Evolutionary conservation across 768 basidiomycete species (phyloP).

Genomic region (Phanerodontia chrysosporium): DNA sequence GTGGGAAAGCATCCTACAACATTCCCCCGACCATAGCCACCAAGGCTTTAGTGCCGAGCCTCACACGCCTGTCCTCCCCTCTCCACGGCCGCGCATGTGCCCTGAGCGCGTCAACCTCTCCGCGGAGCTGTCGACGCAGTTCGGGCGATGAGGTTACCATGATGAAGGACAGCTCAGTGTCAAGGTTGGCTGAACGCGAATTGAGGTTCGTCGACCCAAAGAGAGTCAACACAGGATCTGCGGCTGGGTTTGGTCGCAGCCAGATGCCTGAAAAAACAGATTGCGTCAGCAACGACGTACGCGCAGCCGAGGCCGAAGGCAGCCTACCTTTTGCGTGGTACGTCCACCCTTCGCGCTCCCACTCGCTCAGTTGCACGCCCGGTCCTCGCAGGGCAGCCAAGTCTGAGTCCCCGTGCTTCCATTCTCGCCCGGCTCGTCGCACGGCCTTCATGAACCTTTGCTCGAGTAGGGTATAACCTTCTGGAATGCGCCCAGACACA

Average conservation of each 20-base stretch:
- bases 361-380: slow-evolving; percentile 77
- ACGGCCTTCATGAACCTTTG: slow-evolving; percentile 76
- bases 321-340: slow-evolving; percentile 93
- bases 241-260: slow-evolving; percentile 56
- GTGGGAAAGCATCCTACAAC: slow-evolving; percentile 35
- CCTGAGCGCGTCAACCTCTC: slow-evolving; percentile 51
- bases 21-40: slow-evolving; percentile 65
- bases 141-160: slow-evolving; percentile 60
- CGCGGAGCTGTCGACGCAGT: slow-evolving; percentile 45
- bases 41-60: slow-evolving; percentile 59
- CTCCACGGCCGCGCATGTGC: slow-evolving; percentile 53
- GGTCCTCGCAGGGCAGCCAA: slow-evolving; percentile 22
- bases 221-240: slow-evolving; percentile 66
- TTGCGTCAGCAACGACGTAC: background rate
- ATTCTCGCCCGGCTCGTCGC: slow-evolving; percentile 36
- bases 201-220: slow-evolving; percentile 96
- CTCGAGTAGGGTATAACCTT: slow-evolving; percentile 88
- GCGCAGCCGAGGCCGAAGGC: background rate
- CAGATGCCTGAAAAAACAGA: slow-evolving; percentile 67
- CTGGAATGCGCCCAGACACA: slow-evolving; percentile 89
- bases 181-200: slow-evolving; percentile 84
- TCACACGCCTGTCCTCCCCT: slow-evolving; percentile 52
- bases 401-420: slow-evolving; percentile 18
- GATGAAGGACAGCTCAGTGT: slow-evolving; percentile 88
- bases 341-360: slow-evolving; percentile 89